Percentiles rank a stretch among this genome's conserved stretches.
Evolutionary conservation across 345 rosid species (phyloP).

Genomic region (Brassica nigra): DNA sequence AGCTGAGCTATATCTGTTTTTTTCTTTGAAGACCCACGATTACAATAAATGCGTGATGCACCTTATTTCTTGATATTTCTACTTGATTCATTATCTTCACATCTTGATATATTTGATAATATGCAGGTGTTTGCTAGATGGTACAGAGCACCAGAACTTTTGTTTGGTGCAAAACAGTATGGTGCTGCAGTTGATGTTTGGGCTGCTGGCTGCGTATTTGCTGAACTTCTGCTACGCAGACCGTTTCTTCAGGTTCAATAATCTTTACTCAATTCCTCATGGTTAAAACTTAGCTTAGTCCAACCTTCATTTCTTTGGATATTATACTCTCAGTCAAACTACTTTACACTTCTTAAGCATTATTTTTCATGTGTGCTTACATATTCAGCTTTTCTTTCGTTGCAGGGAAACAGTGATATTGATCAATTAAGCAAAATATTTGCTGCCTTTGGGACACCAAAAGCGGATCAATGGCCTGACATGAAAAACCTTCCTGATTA

Average conservation of each 20-base stretch:
- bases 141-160: neutral
- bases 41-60: neutral
- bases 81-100: neutral
- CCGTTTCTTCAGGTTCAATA: neutral
- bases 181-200: neutral
- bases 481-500: slow-evolving; percentile 1
- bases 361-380: neutral
- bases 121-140: neutral
- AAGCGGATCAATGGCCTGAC: neutral
- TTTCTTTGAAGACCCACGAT: too few species aligned
- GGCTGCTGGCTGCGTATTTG: neutral
- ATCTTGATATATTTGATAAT: neutral
- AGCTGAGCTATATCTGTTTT: too few species aligned
- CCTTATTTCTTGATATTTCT: neutral
- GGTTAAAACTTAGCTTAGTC: neutral
- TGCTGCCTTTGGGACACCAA: neutral
- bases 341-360: neutral
- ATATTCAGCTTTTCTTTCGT: neutral
- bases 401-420: neutral
- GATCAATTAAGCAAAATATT: neutral
- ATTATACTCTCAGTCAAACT: neutral
- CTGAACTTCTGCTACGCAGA: neutral
- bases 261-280: neutral
- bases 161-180: neutral
- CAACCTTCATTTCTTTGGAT: neutral